Evolutionary conservation across 1,284 basidiomycete species (phyloP), one percentile per base, ranked within the genome.

Genomic region (Heterobasidion annosum): DNA sequence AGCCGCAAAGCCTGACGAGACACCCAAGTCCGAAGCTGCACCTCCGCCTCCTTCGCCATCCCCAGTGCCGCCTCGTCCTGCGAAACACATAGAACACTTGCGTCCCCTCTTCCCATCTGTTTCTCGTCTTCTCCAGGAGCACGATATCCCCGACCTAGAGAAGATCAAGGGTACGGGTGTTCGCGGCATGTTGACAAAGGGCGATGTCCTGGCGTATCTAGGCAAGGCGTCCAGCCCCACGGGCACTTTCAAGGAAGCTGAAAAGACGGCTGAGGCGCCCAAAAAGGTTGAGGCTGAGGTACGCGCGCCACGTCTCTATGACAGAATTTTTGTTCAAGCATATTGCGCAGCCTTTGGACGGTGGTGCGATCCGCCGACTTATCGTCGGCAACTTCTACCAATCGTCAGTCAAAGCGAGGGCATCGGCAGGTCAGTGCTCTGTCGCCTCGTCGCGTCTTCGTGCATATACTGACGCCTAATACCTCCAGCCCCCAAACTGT

Each of bases 141-240:
- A 86, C 63, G 72, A 71, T 53, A 71, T 91, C 56, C 64, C 74
- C 4, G 71, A 81, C 55, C 69, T 78, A 15, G 77, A 78, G 55
- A 69, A 73, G 57, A 87, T 90, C 62, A 81, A 78, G 57, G 87
- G 90, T 34, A 92, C 91, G 3, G 93, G 93, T 55, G 74, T 88
- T 50, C 79, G 90, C 49, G 92, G 92, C 15, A 93, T 93, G 88
- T 68, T 96, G 57, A 96, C 92, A 49, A 93, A 93, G 68, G 93
- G 93, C 8, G 93, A 96, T 65, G 83, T 95, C 1, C 77, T 96
- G 35, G 73, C 88, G 5, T 85, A 83, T 66, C 73, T 94, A 12
- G 92, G 92, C 35, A 84, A 85, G 67, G 87, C 90, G 9, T 91
- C 85, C 47, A 78, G 82, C 12, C 89, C 90, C 1, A 76, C 82